A percentile compares a stretch with the other conserved stretches of the same genome.
These are phyloP conservation scores for Sporobolomyces pararoseus DNA, from an alignment of 768 basidiomycete genomes.

Conservation along the genomic window DNA sequence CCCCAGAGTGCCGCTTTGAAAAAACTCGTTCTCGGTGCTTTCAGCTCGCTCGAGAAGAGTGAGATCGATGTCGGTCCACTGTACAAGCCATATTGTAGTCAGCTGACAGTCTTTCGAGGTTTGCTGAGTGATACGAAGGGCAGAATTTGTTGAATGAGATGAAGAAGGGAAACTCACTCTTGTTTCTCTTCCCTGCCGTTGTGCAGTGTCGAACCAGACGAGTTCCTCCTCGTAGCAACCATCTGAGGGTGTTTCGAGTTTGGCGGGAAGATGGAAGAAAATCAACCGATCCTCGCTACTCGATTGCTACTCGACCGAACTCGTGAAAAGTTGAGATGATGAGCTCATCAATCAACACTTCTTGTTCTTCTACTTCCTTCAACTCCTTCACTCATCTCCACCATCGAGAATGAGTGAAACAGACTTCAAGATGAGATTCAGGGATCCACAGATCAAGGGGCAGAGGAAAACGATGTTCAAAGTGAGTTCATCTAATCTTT, in stretches of 20 bases:
- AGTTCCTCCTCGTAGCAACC: background rate
- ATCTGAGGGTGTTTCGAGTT: background rate
- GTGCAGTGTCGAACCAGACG: constrained; percentile 10
- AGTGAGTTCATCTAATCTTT: background rate
- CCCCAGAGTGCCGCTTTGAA: constrained; percentile 1
- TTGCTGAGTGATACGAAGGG: background rate
- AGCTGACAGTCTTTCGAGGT: background rate
- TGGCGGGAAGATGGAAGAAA: background rate
- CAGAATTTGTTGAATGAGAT: background rate
- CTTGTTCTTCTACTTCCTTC: too few relatives aligned
- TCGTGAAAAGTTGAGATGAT: background rate
- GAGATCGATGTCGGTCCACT: background rate
- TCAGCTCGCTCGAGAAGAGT: constrained; percentile 3
- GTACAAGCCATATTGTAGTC: too few relatives aligned
- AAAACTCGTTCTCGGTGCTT: background rate
- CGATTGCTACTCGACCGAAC: background rate
- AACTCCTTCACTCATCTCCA: background rate
- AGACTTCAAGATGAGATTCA: constrained; percentile 1
- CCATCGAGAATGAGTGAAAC: background rate
- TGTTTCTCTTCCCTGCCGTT: background rate
- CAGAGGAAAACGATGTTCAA: constrained; percentile 4
- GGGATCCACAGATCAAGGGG: background rate
- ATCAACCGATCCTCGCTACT: background rate
- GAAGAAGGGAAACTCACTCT: background rate
- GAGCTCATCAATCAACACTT: background rate